phyloP scores from a whole-genome alignment of 306 rosid species.

The Cucurbita ficifolia region DNA sequence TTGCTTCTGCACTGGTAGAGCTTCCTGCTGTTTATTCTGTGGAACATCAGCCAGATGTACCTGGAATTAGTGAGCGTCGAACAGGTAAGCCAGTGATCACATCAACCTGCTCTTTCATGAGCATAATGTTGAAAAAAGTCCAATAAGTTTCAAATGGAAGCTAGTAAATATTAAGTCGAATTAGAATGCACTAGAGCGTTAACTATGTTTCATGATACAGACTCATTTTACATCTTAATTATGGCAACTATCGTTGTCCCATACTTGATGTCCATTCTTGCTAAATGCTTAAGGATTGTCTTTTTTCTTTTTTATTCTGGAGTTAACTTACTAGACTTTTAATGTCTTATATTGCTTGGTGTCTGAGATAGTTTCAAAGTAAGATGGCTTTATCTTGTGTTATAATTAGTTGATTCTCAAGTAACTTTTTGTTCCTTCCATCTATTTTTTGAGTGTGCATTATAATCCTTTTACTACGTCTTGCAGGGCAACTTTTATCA shows the following conservation, averaged over 20 bases:
- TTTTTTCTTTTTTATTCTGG: neutral
- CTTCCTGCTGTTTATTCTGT: conserved; percentile 18
- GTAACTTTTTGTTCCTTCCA: neutral
- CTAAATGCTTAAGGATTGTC: neutral
- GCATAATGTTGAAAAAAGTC: neutral
- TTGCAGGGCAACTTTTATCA: conserved; percentile 38
- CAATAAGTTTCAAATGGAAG: neutral
- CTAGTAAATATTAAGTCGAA: neutral
- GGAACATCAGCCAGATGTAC: conserved; percentile 48
- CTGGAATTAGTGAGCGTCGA: conserved; percentile 57
- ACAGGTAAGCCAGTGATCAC: conserved; percentile 28
- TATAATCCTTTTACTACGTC: neutral
- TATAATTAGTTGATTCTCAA: neutral
- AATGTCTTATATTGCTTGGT: neutral
- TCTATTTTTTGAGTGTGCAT: neutral
- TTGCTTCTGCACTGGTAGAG: conserved; percentile 12
- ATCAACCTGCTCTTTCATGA: neutral
- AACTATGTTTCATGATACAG: neutral
- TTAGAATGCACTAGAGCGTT: neutral
- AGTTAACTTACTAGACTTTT: neutral
- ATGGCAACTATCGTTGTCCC: neutral
- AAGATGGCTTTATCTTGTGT: neutral
- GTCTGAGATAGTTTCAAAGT: neutral
- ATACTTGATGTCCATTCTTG: neutral
- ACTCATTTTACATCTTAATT: neutral